Base-by-base conservation (phyloP, 192 early-diverging fungal species). In the Bifiguratus adelaidae region DNA sequence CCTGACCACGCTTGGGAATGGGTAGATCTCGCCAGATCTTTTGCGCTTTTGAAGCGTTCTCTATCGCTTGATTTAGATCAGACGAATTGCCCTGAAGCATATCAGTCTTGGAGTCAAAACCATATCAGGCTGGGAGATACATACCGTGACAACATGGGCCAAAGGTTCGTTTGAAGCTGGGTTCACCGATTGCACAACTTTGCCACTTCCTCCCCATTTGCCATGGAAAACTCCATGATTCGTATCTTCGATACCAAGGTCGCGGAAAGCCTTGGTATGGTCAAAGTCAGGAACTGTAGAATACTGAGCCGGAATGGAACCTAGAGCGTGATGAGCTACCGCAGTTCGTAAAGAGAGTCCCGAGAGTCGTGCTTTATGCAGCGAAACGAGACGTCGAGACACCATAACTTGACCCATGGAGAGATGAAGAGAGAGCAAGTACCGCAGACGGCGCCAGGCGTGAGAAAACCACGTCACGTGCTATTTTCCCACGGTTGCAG, bases 161-260 rank as follows among this genome's bases (percentile, higher is more conserved):
- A 96, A 82, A 24, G 87, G 69, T 45, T 86, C 74, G 66, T 87
- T 85, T 30, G 89, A 89, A n/a, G 83, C 85, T 21, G 83, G 82
- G 61, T 73, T 82, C 47, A 74, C 49, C 2, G 82, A 78, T 35
- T 81, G 74, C 36, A 78, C 61, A 5, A 79, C 60, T 19, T 66
- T 59, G 21, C 78, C 81, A 41, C 68, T 73, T 44, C 80, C 83
- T 40, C 66, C 67, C 84, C 84, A 87, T 46, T 67, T 53, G 51
- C 84, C 84, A 70, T 87, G 70, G 64, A 73, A 87, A 19, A 87
- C 84, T 49, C 84, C 84, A 46, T 76, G 72, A 65, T 87, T 87
- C 13, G 57, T 48, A 35, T 74, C 70, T 44, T 78, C 71, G 23
- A 87, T 60, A 15, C 73, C 78, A 28, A 87, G 66, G n/a, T n/a